A percentile compares a stretch with the other conserved stretches of the same genome.
These are phyloP conservation scores for Lanmaoa rubissima DNA, from an alignment of 768 basidiomycete species.

Conservation along the genomic window DNA sequence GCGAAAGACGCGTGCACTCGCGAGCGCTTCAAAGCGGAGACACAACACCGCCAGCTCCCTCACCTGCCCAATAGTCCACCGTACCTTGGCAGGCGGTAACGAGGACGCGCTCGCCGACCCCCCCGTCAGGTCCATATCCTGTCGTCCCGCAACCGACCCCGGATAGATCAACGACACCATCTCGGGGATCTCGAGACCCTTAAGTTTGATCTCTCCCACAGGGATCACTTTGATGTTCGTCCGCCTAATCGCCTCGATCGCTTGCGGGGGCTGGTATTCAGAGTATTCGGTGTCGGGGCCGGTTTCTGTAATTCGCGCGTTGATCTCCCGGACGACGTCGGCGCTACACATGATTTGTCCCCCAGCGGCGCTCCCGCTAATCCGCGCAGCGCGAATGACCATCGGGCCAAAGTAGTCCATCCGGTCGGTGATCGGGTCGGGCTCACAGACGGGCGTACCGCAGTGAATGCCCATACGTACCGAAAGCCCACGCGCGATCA, in stretches of 20 bases:
- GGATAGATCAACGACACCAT: constrained; percentile 85
- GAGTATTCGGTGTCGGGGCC: constrained; percentile 63
- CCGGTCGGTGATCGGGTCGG: constrained; percentile 85
- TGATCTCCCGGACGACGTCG: constrained; percentile 82
- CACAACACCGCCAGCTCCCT: constrained; percentile 70
- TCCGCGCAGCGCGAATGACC: constrained; percentile 90
- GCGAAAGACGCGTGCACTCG: constrained; percentile 59
- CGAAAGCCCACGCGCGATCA: constrained; percentile 85
- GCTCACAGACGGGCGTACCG: constrained; percentile 84
- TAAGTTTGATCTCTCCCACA: constrained; percentile 91
- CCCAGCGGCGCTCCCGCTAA: constrained; percentile 78
- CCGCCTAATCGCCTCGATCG: constrained; percentile 71
- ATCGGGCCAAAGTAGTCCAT: constrained; percentile 99
- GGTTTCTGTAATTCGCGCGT: constrained; percentile 52
- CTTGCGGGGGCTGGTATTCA: constrained; percentile 51
- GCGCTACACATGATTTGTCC: constrained; percentile 93
- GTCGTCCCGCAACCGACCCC: constrained; percentile 63
- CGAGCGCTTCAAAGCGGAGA: constrained; percentile 76
- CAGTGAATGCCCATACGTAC: constrained; percentile 98
- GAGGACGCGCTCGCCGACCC: constrained; percentile 12
- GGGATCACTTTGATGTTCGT: constrained; percentile 67
- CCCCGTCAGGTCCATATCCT: constrained; percentile 47
- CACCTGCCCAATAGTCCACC: constrained; percentile 72
- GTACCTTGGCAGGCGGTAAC: constrained; percentile 40
- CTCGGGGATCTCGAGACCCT: constrained; percentile 92